Evolutionary conservation across 1,284 basidiomycete species (phyloP).

Genomic region (Pascua guehoae): DNA sequence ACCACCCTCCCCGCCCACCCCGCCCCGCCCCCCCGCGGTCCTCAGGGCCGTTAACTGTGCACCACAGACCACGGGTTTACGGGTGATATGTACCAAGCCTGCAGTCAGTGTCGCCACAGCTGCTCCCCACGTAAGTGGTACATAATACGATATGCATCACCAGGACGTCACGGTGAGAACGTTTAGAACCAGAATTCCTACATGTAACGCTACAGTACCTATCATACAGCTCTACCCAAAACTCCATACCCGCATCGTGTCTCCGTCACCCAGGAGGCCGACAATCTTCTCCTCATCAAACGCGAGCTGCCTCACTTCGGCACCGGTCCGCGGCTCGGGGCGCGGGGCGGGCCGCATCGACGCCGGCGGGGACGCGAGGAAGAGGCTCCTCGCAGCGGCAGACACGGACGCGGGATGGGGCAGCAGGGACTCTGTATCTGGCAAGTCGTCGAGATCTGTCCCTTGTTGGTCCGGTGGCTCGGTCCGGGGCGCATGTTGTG

Average conservation of each 20-base stretch:
- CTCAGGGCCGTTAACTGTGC: too few species aligned
- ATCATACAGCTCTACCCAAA: slow-evolving; percentile 20
- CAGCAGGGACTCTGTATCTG: slow-evolving; percentile 3
- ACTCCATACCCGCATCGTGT: slow-evolving; percentile 41
- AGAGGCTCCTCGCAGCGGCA: slow-evolving; percentile 37
- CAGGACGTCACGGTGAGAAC: too few species aligned
- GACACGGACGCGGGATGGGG: slow-evolving; percentile 44
- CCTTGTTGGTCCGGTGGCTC: neutral
- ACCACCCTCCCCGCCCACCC: too few species aligned
- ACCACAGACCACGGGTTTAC: too few species aligned
- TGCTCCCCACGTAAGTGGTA: too few species aligned
- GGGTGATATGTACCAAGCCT: too few species aligned
- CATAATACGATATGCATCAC: too few species aligned
- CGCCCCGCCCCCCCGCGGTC: too few species aligned
- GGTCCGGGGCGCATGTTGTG: neutral
- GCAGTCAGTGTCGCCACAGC: too few species aligned
- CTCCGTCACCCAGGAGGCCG: slow-evolving; percentile 27
- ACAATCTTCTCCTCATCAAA: slow-evolving; percentile 51
- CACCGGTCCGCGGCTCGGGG: neutral
- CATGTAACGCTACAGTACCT: neutral
- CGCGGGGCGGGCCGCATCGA: slow-evolving; percentile 2
- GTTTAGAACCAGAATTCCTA: neutral
- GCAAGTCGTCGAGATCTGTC: neutral
- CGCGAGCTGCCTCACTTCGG: slow-evolving; percentile 36
- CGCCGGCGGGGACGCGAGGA: slow-evolving; percentile 34